phyloP scores from a whole-genome alignment of 257 asterid genomes.

The Solanum chaucha region DNA sequence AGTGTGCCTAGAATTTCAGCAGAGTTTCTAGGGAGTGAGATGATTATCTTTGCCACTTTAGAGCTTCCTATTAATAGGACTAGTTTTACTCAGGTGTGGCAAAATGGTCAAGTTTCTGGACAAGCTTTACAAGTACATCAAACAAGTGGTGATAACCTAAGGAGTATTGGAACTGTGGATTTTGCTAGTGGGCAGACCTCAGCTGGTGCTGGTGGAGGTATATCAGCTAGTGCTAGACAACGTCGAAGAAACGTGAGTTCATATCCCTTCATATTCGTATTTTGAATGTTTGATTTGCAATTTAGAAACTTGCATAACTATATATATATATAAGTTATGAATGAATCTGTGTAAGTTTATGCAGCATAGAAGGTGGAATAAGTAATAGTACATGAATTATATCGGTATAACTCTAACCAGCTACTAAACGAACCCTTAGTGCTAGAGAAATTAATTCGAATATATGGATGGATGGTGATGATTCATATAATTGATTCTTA shows the following conservation, averaged over 20 bases:
- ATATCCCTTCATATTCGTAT: background rate
- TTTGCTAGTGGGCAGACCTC: slow-evolving; percentile 2
- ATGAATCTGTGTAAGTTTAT: background rate
- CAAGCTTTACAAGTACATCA: background rate
- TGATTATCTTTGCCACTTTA: slow-evolving; percentile 13
- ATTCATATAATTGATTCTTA: too few relatives aligned
- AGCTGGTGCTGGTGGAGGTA: background rate
- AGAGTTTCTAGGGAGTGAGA: background rate
- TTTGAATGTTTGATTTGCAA: background rate
- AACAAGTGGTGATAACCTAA: background rate
- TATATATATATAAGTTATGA: too few relatives aligned
- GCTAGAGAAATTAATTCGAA: background rate
- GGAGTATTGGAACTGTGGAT: background rate
- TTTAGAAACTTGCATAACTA: background rate
- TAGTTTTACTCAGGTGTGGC: slow-evolving; percentile 23
- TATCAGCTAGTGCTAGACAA: background rate
- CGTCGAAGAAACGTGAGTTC: slow-evolving; percentile 2
- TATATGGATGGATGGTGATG: too few relatives aligned
- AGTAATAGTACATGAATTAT: too few relatives aligned
- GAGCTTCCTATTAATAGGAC: slow-evolving; percentile 2
- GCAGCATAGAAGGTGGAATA: background rate
- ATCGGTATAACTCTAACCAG: background rate
- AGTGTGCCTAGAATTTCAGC: background rate
- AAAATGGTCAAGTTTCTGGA: slow-evolving; percentile 6
- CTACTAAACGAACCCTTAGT: background rate